Evolutionary conservation across 495 filamentous ascomycete genomes (phyloP), one percentile per base, ranked within the genome.

Genomic region (Daldinia loculata): DNA sequence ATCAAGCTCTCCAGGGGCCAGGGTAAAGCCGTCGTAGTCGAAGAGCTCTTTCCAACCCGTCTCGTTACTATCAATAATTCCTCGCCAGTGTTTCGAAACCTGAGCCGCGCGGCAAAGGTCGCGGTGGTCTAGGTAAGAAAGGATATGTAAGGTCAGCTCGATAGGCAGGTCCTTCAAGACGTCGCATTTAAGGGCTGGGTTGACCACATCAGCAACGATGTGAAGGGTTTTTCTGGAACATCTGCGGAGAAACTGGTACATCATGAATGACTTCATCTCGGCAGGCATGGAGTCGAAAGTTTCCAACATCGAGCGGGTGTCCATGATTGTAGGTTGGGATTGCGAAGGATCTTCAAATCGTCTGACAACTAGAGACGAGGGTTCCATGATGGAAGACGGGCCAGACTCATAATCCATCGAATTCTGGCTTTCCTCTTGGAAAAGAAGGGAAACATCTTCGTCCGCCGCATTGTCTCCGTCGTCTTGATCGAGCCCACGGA

Each of bases 101-200:
- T 95, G 95, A 2, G 95, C 93, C 9, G 94, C 93, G 62, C 90
- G 90, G 77, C 95, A 98, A 77, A 98, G 90, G 69, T 93, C 94
- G 74, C 91, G 89, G 29, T 90, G 84, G 74, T 97, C 92, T 17
- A 99, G 87, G 73, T 94, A 95, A 56, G 92, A 91, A 32, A 97
- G 85, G 67, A 98, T 89, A 67, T 97, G 92, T 15, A 96, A 83
- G 66, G 92, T 93, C 22, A 99, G 87, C 76, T 99, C 95, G 3
- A 90, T 78, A 19, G 95, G 95, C 17, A 99, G 87, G 64, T 92
- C 84, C 41, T 86, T 84, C 65, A 99, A 76, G 74, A 97, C 97
- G 76, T 99, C 95, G 75, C 93, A 96, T 79, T 97, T 97, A 66
- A 99, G 80, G n/a, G 95, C 94, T 6, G 96, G 96, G 77, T 97